phyloP scores from a whole-genome alignment of 2,329 filamentous ascomycete species.

The Lizonia empirigonia region DNA sequence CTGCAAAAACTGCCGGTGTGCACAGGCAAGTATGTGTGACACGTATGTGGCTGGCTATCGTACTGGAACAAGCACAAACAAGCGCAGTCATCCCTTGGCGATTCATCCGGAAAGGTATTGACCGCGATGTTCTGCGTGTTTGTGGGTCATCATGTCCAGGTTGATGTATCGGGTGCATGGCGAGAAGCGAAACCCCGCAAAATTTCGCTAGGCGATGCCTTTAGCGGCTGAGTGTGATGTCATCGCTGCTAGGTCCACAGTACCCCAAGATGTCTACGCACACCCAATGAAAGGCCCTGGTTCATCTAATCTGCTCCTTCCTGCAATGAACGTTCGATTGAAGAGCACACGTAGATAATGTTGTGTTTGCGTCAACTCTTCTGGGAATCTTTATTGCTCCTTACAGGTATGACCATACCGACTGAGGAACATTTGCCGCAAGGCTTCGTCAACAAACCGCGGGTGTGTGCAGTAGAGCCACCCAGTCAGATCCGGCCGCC shows the following conservation, averaged over 20 bases:
- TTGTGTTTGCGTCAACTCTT: too few species aligned
- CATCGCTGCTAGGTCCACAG: constrained; percentile 2
- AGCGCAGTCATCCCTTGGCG: constrained; percentile 15
- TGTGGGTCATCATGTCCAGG: constrained; percentile 6
- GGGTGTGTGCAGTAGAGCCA: background rate
- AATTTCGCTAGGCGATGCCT: constrained; percentile 1
- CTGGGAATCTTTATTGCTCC: too few species aligned
- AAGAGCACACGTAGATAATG: too few species aligned
- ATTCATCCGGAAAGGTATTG: constrained; percentile 7
- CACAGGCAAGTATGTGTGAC: constrained; percentile 14
- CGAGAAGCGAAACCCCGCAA: constrained; percentile 14
- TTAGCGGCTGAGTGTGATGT: constrained; percentile 25
- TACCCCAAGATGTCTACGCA: background rate
- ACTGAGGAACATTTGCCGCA: too few species aligned
- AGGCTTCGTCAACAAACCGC: background rate
- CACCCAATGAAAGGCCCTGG: too few species aligned
- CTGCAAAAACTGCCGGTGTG: constrained; percentile 20
- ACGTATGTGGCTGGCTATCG: constrained; percentile 33
- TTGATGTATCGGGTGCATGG: constrained; percentile 5
- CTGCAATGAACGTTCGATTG: too few species aligned
- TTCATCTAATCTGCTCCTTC: too few species aligned
- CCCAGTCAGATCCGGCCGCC: constrained; percentile 15
- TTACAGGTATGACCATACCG: too few species aligned
- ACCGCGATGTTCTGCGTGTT: constrained; percentile 5
- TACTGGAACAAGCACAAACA: background rate